Base-by-base conservation (phyloP, 148 eudicot species). In the Persicaria maculosa region DNA sequence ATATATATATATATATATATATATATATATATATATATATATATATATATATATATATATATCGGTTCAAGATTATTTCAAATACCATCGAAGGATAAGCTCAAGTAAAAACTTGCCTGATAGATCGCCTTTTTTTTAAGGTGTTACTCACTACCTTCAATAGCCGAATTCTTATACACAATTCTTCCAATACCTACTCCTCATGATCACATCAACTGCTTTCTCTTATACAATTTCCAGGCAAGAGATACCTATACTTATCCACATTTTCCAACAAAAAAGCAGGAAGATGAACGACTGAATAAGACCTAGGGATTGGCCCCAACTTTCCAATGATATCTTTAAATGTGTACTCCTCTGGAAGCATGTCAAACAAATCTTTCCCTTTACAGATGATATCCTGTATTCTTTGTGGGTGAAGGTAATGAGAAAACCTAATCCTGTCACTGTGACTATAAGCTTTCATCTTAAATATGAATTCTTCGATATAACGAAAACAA, bases 401-500 rank as follows among this genome's bases (percentile, higher is more conserved):
- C 14, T 71, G 73, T 3, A 71, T 71, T 53, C 73, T 71, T 17
- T 71, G 53, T 22, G 53, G 54, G n/a, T 71, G 46, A 17, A 71
- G 54, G 43, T 71, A 71, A 47, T 48, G 50, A 45, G 73, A 71
- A 20, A 71, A 71, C 52, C 73, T 20, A 71, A 71, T 52, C 40
- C 73, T 71, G 54, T 71, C 73, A 71, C 53, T 71, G n/a, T 71
- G 73, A 71, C 73, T 71, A 44, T 71, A 71, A 47, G 73, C 73
- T 71, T 71, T 71, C 73, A 71, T 71, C 73, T 71, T 71, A 46
- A 71, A 71, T 48, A 71, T 48, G n/a, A 71, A 71, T 44, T 71
- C 73, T 48, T 71, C 73, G 17, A 71, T 71, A 31, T 46, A 45
- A 25, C 73, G 50, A n/a, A 71, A 71, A 71, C 73, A 71, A 48